Base-by-base conservation (phyloP, 2,329 filamentous ascomycete genomes). In the Claviceps sp. region DNA sequence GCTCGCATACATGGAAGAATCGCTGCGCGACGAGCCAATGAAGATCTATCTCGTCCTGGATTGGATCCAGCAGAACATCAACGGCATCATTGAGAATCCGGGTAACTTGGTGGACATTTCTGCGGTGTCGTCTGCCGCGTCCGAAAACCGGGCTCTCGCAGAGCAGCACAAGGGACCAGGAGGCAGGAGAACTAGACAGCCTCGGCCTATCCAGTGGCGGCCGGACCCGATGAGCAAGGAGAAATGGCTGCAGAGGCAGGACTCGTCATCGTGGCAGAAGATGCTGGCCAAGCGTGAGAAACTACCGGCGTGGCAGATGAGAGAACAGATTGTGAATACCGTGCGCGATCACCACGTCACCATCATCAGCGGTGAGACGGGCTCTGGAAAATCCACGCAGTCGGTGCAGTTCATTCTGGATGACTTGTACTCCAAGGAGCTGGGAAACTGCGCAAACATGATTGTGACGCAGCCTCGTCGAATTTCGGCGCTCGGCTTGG, bases 361-460 rank as follows among this genome's bases (percentile, higher is more conserved):
- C 1, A 96, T 98, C 61, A 93, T 98, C 59, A 94, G 90, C 44
- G 93, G 93, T 58, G 93, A 97, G 69, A 98, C 93, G 4, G 93
- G 93, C 50, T 95, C 88, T 17, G 93, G 93, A 62, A 98, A 98
- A 68, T 95, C 88, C 47, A 97, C 93, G 0, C 93, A 98, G 66
- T 93, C 88, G 2, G 88, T 97, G 37, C 93, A 98, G 65, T 98
- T 97, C 66, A 77, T 98, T 44, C 75, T 98, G 1, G 93, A 98
- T 61, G 88, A 97, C 59, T 72, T 97, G 56, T 95, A 96, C 59
- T 75, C 78, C 55, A 76, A 79, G 45, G 80, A 83, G 7, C 74
- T 94, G 8, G 93, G 91, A 2, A 79, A 78, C 13, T 80, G 80
- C 13, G 86, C 84, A 36, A 96, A 94, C 61, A 95, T 98, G 56